Conservation (phyloP, 164 flowering plant genomes). For the Magnolia sinica region DNA sequence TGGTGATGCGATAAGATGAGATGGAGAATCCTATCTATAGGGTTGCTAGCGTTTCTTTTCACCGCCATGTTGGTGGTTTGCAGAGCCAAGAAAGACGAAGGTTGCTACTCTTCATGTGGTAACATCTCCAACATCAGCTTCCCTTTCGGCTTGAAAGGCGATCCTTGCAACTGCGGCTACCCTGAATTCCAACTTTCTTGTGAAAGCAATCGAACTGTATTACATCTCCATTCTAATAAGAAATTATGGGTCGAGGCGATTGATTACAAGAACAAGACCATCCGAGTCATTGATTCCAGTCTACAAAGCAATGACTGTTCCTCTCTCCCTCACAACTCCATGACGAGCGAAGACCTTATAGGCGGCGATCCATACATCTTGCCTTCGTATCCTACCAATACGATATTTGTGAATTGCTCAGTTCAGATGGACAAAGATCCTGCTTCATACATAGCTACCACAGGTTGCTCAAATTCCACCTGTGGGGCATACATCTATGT, state of each 20-base stretch:
- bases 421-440: neutral
- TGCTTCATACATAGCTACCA: neutral
- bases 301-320: neutral
- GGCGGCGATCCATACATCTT: too few relatives aligned
- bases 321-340: too few relatives aligned
- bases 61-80: too few relatives aligned
- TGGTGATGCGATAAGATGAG: too few relatives aligned
- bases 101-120: neutral
- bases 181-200: neutral
- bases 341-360: too few relatives aligned
- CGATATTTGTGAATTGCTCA: neutral
- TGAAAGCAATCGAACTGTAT: neutral
- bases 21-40: too few relatives aligned
- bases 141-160: neutral
- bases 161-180: neutral
- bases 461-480: neutral
- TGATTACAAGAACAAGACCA: neutral
- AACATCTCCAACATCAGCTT: neutral
- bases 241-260: neutral
- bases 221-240: neutral
- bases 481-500: neutral
- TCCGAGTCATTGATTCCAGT: slow-evolving; percentile 2
- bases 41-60: too few relatives aligned
- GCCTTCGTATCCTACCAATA: neutral
- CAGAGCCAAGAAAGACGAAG: neutral